phyloP scores from a whole-genome alignment of 1,284 basidiomycete genomes.

The Apiotrichum akiyoshidainum region DNA sequence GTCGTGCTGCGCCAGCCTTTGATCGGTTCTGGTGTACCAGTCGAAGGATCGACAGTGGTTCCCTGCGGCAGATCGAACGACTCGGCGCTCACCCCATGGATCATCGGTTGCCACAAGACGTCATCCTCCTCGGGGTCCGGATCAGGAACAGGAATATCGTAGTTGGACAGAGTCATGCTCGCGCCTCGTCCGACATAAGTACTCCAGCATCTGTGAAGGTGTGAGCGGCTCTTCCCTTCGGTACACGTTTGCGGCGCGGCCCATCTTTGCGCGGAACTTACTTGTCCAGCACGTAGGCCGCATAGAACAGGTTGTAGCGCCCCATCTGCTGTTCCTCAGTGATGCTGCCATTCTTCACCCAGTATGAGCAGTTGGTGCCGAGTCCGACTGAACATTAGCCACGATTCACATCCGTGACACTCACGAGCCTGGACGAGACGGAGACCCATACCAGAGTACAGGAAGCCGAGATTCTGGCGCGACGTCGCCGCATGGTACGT shows the following conservation, averaged over 20 bases:
- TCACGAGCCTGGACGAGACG: slow-evolving; percentile 24
- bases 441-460: slow-evolving; percentile 26
- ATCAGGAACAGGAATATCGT: slow-evolving; percentile 22
- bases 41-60: not conserved
- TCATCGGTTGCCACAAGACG: slow-evolving; percentile 17
- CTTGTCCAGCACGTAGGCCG: slow-evolving; percentile 32
- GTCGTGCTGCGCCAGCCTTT: slow-evolving; percentile 25
- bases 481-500: slow-evolving; percentile 27
- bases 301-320: slow-evolving; percentile 33
- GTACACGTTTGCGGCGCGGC: not conserved
- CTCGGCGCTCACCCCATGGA: slow-evolving; percentile 6
- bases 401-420: not conserved
- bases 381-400: slow-evolving; percentile 25
- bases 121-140: slow-evolving; percentile 24
- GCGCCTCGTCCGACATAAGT: slow-evolving; percentile 32
- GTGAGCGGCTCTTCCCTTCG: not conserved
- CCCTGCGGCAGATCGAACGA: slow-evolving; percentile 6
- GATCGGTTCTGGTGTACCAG: slow-evolving; percentile 8
- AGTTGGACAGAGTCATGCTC: slow-evolving; percentile 13
- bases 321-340: slow-evolving; percentile 23
- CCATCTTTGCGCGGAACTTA: not conserved
- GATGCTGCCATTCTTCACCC: slow-evolving; percentile 33
- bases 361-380: slow-evolving; percentile 30
- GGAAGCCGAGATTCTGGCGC: slow-evolving; percentile 28
- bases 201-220: slow-evolving; percentile 23